Evolutionary conservation across 768 basidiomycete species (phyloP).

Genomic region (Suillus bovinus): DNA sequence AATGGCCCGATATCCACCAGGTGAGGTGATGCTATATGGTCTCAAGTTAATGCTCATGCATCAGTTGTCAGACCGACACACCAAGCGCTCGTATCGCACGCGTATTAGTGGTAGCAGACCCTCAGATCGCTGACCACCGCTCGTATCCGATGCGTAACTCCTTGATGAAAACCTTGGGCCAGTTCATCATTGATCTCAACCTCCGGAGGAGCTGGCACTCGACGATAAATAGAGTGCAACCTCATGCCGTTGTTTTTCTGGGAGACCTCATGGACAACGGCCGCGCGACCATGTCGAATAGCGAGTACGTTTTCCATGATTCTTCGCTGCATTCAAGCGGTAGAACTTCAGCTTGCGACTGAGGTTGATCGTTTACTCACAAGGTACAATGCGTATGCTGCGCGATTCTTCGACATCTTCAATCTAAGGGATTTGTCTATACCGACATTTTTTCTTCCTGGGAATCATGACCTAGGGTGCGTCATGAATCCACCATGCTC

Average conservation of each 20-base stretch:
- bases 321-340: not conserved
- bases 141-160: slow-evolving; percentile 67
- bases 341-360: slow-evolving; percentile 8
- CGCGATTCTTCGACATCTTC: slow-evolving; percentile 75
- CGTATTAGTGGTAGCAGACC: slow-evolving; percentile 81
- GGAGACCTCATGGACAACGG: slow-evolving; percentile 95
- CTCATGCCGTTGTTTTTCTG: slow-evolving; percentile 78
- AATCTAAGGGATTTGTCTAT: slow-evolving; percentile 39
- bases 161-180: slow-evolving; percentile 58
- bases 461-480: slow-evolving; percentile 90
- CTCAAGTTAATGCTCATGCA: slow-evolving; percentile 8
- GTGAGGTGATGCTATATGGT: slow-evolving; percentile 25
- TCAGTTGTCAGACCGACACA: not conserved
- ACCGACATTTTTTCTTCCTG: slow-evolving; percentile 74
- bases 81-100: slow-evolving; percentile 27
- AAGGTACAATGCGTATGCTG: slow-evolving; percentile 76
- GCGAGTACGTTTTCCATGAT: slow-evolving; percentile 56
- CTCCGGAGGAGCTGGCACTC: slow-evolving; percentile 84
- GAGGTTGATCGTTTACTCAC: slow-evolving; percentile 8
- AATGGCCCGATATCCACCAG: slow-evolving; percentile 57
- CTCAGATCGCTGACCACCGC: slow-evolving; percentile 76
- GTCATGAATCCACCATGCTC: slow-evolving; percentile 19
- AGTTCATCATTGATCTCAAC: slow-evolving; percentile 75
- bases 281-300: slow-evolving; percentile 57
- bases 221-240: slow-evolving; percentile 49